Base-by-base conservation (phyloP, 192 early-diverging fungal species). In the Coemansia sp. region DNA sequence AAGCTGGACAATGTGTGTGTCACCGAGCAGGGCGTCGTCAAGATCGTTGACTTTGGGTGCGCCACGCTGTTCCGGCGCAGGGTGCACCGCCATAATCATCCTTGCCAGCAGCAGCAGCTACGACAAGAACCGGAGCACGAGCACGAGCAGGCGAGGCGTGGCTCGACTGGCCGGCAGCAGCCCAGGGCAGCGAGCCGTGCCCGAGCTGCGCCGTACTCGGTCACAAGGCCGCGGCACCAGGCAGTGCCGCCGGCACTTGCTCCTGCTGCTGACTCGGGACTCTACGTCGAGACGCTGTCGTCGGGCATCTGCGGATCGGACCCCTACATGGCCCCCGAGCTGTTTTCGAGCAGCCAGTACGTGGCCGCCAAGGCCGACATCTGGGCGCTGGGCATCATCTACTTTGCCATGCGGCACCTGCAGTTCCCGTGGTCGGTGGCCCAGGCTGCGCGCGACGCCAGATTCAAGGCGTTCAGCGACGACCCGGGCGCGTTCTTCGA, bases 301-400 rank as follows among this genome's bases (percentile, higher is more conserved):
- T 56, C 55, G 71, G 95, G 96, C 0, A 74, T 91, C 23, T 91
- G 85, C 69, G 95, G 95, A 1, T 91, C 88, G 14, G 95, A 93
- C 54, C 94, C 95, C 10, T 98, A 98, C 75, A 98, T 98, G 82
- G 93, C 91, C 0, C 95, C 95, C 18, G 95, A 97, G 71, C 71
- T 86, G 39, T 91, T 92, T 60, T 62, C 48, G 0, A 57, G 25
- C 52, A 27, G 32, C 18, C 25, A 53, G 27, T 94, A 98, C 65
- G 90, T 92, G 59, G 86, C 89, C 0, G 82, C 92, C 58, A 64
- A 76, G 34, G 89, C 86, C 6, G 95, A 98, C 67, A 72, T 98
- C 4, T 98, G 95, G 95, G 87, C 89, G 5, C 60, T 89, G 23
- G 95, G 91, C 27, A 88, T 98, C 39, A 92, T 95, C 14, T 91